Conservation (phyloP, 257 asterid genomes). For the Przewalskia tangutica region DNA sequence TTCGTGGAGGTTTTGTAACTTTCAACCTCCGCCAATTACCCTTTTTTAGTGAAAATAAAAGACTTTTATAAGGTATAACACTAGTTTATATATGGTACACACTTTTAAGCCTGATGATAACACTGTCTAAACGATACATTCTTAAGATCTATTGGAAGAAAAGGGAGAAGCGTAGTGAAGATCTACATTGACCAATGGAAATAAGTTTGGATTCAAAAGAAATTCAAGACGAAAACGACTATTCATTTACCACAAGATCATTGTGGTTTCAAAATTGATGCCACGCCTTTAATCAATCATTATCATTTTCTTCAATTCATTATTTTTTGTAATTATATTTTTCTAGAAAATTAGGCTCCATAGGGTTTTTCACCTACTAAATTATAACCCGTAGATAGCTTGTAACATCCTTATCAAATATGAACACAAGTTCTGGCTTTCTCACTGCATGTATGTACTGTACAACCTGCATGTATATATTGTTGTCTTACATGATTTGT, state of each 20-base stretch:
- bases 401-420: conserved; percentile 5
- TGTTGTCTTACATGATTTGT: not conserved
- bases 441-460: not conserved
- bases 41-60: too few species aligned
- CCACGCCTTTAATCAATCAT: conserved; percentile 1
- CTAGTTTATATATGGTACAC: too few species aligned
- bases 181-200: conserved; percentile 26
- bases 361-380: not conserved
- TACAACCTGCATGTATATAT: not conserved
- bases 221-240: conserved; percentile 34
- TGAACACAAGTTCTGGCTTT: not conserved
- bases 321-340: too few species aligned
- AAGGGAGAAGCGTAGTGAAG: not conserved
- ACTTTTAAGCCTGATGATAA: too few species aligned
- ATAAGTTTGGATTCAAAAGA: conserved; percentile 12
- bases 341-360: not conserved
- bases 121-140: too few species aligned
- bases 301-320: not conserved
- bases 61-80: too few species aligned
- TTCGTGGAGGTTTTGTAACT: too few species aligned
- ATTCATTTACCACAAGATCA: conserved; percentile 15
- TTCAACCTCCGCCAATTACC: too few species aligned
- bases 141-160: not conserved
- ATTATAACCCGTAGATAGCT: not conserved
- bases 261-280: conserved; percentile 18